These are phyloP conservation scores for Colletotrichum sp. DNA, from an alignment of 2,329 filamentous ascomycete genomes.

Conservation along the genomic window DNA sequence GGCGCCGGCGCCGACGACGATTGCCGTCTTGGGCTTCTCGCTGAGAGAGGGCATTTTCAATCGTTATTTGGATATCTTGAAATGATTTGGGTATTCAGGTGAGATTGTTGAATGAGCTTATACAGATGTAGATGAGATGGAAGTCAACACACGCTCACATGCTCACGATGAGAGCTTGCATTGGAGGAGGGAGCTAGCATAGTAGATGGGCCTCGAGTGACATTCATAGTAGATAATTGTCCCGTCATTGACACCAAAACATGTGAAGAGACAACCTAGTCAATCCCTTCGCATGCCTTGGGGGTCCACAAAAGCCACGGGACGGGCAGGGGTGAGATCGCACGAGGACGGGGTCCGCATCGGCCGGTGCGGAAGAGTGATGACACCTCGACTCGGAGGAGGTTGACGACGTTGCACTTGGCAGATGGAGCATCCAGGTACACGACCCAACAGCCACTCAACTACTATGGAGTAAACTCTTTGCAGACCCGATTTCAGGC, in stretches of 20 bases:
- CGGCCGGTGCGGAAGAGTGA: conserved; percentile 16
- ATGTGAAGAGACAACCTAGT: conserved; percentile 8
- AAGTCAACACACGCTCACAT: not conserved
- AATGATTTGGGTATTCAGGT: not conserved
- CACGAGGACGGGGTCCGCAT: not conserved
- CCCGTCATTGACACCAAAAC: not conserved
- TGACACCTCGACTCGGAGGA: conserved; percentile 23
- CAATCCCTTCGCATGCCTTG: not conserved
- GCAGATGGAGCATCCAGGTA: not conserved
- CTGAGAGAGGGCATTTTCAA: conserved; percentile 25
- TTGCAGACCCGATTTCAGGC: not conserved
- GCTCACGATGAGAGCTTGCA: not conserved
- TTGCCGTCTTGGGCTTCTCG: conserved; percentile 29
- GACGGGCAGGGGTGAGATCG: not conserved
- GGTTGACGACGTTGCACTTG: not conserved
- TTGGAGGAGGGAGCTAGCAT: not conserved
- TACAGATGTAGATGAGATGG: not conserved
- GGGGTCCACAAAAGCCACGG: conserved; percentile 9
- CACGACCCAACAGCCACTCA: not conserved
- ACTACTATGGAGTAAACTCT: not conserved
- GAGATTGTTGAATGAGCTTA: not conserved
- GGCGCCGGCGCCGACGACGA: conserved; percentile 59
- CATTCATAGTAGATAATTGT: conserved; percentile 11
- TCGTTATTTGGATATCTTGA: not conserved
- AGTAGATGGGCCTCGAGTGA: not conserved